Conservation (phyloP, 306 rosid species). For the Hylodesmum podocarpum region DNA sequence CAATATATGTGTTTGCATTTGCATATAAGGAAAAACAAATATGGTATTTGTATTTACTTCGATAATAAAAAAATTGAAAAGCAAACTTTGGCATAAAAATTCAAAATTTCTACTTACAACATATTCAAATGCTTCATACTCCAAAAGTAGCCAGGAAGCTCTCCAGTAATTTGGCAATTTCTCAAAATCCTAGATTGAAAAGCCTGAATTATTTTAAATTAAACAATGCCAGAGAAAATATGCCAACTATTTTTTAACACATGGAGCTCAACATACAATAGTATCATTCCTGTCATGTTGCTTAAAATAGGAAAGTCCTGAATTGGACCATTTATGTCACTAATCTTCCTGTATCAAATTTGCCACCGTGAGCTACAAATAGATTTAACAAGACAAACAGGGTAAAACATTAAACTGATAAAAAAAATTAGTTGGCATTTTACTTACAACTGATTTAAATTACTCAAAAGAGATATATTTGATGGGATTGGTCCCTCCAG, state of each 20-base stretch:
- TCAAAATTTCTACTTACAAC: conserved; percentile 59
- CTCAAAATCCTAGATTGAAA: conserved; percentile 65
- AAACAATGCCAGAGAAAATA: conserved; percentile 21
- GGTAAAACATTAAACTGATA: neutral
- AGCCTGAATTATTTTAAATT: conserved; percentile 35
- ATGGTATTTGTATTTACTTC: neutral
- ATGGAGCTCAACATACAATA: conserved; percentile 59
- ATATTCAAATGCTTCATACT: conserved; percentile 36
- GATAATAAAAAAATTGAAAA: neutral
- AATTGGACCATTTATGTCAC: conserved; percentile 68
- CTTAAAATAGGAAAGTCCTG: conserved; percentile 66
- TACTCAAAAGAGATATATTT: conserved; percentile 58
- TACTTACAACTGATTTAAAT: conserved; percentile 63
- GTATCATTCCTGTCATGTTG: conserved; percentile 40
- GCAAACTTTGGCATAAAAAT: neutral
- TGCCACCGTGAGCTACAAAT: conserved; percentile 10
- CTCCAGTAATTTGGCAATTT: conserved; percentile 77
- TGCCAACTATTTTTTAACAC: neutral
- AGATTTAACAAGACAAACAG: neutral
- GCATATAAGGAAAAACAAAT: neutral
- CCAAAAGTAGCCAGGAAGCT: conserved; percentile 76
- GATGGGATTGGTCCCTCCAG: conserved; percentile 82
- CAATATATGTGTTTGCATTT: neutral
- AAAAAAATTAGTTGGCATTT: conserved; percentile 14
- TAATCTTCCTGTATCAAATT: conserved; percentile 59